phyloP scores from a whole-genome alignment of 2,329 filamentous ascomycete genomes.

The Epicoccum nigrum region DNA sequence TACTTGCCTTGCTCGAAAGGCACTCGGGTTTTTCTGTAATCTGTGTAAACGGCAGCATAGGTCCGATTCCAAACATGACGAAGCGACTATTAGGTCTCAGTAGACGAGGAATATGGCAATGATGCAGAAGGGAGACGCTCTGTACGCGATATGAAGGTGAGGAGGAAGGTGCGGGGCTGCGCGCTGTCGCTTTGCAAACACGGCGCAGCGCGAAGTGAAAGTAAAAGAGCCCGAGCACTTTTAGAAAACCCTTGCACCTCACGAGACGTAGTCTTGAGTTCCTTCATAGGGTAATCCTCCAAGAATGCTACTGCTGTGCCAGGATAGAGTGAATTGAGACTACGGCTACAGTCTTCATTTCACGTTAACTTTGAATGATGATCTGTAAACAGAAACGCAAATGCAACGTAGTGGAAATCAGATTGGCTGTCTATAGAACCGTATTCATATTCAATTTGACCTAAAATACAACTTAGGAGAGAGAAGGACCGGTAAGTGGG shows the following conservation, averaged over 20 bases:
- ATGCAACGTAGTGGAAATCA: slow-evolving; percentile 3
- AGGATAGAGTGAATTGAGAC: too few species aligned
- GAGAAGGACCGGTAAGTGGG: slow-evolving; percentile 16
- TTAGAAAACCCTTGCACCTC: too few species aligned
- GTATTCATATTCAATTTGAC: slow-evolving; percentile 21
- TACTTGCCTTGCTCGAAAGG: background rate
- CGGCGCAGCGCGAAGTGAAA: background rate
- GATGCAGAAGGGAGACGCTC: too few species aligned
- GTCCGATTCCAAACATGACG: slow-evolving; percentile 11
- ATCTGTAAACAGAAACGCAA: background rate
- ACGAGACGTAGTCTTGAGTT: too few species aligned
- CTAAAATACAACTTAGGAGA: slow-evolving; percentile 21
- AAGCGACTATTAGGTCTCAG: too few species aligned
- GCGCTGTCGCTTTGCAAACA: background rate
- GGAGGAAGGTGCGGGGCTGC: background rate
- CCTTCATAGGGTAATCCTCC: too few species aligned
- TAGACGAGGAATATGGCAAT: too few species aligned
- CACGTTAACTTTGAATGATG: too few species aligned
- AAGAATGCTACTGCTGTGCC: too few species aligned
- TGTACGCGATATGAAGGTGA: too few species aligned
- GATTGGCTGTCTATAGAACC: slow-evolving; percentile 16
- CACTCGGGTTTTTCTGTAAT: background rate
- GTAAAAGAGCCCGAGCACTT: too few species aligned
- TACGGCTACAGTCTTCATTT: too few species aligned
- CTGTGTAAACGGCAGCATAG: slow-evolving; percentile 7